Percentiles rank a stretch among this genome's conserved stretches.
Evolutionary conservation across 73 alveolate species (phyloP).

Genomic region (Uronychia setigera): DNA sequence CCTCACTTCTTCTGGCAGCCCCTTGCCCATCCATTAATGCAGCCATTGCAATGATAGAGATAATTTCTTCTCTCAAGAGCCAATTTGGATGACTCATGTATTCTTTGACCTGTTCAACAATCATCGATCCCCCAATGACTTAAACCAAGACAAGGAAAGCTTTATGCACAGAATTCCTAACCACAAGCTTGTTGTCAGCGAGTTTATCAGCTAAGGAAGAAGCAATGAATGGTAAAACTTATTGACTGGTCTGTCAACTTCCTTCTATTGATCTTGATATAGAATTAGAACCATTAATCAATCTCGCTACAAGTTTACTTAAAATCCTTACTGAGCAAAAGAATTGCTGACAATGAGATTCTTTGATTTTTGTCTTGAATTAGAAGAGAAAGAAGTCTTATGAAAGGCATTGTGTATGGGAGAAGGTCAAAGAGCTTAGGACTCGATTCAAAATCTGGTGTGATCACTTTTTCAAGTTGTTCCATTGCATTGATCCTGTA

Average conservation of each 20-base stretch:
- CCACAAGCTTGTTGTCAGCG: conserved; percentile 61
- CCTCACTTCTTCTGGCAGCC: not conserved
- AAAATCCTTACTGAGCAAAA: not conserved
- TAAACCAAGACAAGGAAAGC: not conserved
- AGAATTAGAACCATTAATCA: not conserved
- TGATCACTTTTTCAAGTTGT: not conserved
- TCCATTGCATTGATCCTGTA: not conserved
- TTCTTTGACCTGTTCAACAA: conserved; percentile 6
- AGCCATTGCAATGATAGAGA: not conserved
- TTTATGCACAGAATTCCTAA: conserved; percentile 58
- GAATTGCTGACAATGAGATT: not conserved
- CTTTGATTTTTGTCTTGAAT: not conserved
- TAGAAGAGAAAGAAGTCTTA: not conserved
- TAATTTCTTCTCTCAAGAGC: conserved; percentile 62
- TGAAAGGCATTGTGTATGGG: not conserved
- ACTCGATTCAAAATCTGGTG: not conserved
- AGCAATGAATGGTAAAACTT: not conserved
- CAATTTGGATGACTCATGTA: conserved; percentile 52
- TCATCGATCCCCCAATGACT: conserved; percentile 5
- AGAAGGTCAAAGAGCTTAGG: conserved; percentile 1
- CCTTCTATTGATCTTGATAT: not conserved
- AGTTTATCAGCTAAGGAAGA: conserved; percentile 25
- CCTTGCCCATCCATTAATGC: not conserved
- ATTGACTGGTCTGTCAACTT: not conserved
- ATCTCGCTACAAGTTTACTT: not conserved